Conservation (phyloP, 2,329 filamentous ascomycete species). For the Colletotrichum echinochloae region DNA sequence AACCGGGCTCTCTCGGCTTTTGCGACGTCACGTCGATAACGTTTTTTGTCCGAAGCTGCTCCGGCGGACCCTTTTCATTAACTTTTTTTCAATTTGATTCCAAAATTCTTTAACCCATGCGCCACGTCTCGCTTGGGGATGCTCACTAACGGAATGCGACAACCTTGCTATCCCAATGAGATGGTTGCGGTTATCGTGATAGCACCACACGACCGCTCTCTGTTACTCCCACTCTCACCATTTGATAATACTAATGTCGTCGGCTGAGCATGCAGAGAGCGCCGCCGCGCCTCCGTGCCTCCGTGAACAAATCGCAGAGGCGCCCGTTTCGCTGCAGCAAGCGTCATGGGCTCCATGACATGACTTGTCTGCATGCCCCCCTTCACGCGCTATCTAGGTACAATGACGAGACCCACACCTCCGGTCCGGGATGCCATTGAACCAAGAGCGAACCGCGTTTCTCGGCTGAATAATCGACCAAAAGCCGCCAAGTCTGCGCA, state of each 20-base stretch:
- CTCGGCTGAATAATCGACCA: conserved; percentile 34
- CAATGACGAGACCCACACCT: conserved; percentile 22
- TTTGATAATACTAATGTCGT: neutral
- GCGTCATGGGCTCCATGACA: conserved; percentile 16
- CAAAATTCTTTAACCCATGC: neutral
- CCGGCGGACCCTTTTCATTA: neutral
- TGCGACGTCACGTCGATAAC: conserved; percentile 20
- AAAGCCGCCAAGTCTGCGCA: neutral
- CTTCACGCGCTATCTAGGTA: neutral
- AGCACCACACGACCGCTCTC: neutral
- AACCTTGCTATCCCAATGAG: neutral
- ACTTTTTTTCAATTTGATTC: neutral
- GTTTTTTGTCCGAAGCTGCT: conserved; percentile 18
- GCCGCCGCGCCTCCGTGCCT: neutral
- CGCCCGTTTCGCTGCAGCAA: neutral
- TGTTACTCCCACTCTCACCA: too few relatives aligned
- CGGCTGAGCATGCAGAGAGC: neutral
- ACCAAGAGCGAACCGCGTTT: conserved; percentile 8
- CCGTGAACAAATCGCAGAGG: neutral
- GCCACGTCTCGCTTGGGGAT: neutral
- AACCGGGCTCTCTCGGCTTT: conserved; percentile 8
- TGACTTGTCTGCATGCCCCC: neutral
- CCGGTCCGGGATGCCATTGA: neutral
- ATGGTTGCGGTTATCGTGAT: neutral
- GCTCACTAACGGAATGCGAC: conserved; percentile 5